Conservation (phyloP, 2,329 filamentous ascomycete genomes). For the Colletotrichum tofieldiae region DNA sequence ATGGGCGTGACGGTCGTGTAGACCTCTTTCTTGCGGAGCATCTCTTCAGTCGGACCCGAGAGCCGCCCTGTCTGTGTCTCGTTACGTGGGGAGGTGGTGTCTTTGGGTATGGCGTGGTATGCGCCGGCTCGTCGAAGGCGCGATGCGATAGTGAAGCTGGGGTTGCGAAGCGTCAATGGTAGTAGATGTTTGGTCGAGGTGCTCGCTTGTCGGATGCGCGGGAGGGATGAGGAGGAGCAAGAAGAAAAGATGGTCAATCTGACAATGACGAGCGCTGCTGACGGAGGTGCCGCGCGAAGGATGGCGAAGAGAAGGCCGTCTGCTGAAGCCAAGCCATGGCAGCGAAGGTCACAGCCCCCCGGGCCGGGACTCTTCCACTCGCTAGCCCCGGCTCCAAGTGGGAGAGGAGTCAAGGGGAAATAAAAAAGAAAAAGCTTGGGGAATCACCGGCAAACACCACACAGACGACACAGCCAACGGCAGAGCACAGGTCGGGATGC, state of each 20-base stretch:
- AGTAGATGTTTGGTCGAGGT: background rate
- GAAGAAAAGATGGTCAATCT: background rate
- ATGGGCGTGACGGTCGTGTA: constrained; percentile 81
- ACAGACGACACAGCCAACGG: constrained; percentile 6
- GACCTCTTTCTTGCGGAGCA: constrained; percentile 75
- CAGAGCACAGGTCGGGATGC: constrained; percentile 5
- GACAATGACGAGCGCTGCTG: constrained; percentile 22
- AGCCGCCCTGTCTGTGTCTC: background rate
- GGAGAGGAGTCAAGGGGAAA: background rate
- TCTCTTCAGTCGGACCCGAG: constrained; percentile 50
- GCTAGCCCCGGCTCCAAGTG: constrained; percentile 6
- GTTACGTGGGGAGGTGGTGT: background rate
- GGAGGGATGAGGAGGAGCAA: background rate
- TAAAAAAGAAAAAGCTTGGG: background rate
- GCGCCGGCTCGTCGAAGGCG: background rate
- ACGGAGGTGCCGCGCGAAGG: constrained; percentile 25
- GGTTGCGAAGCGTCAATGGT: constrained; percentile 19
- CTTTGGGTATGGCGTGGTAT: background rate
- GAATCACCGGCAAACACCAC: background rate
- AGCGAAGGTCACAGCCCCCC: constrained; percentile 31
- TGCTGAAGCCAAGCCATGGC: constrained; percentile 3
- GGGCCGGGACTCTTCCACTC: constrained; percentile 25
- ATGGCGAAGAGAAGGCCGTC: constrained; percentile 3
- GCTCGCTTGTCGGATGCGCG: background rate
- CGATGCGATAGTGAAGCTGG: background rate